phyloP scores from a whole-genome alignment of 352 stramenopile species.

The Phytophthora kernoviae region DNA sequence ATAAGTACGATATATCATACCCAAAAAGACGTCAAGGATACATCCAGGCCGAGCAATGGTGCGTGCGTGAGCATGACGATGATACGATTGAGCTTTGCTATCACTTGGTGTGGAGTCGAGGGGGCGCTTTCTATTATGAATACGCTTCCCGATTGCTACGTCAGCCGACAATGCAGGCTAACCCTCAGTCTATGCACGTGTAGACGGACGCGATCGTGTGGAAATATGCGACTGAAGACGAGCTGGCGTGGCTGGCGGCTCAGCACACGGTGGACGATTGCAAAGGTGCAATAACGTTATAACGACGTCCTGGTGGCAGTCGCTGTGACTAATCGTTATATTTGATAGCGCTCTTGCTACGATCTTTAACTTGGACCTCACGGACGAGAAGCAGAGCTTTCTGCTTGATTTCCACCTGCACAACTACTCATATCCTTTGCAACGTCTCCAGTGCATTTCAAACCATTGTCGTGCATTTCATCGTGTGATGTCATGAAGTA shows the following conservation, averaged over 20 bases:
- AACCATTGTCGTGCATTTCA: background rate
- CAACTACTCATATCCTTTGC: conserved; percentile 73
- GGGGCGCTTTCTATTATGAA: background rate
- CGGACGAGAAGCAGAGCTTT: conserved; percentile 47
- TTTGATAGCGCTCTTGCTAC: conserved; percentile 41
- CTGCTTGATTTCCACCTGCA: conserved; percentile 60
- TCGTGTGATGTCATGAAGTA: background rate
- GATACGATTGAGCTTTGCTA: background rate
- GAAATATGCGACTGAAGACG: conserved; percentile 47
- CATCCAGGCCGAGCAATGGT: background rate
- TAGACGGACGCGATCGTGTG: conserved; percentile 68
- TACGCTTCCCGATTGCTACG: background rate
- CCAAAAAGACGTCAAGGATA: background rate
- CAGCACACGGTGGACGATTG: conserved; percentile 59
- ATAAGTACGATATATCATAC: background rate
- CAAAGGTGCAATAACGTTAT: conserved; percentile 42
- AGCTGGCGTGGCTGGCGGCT: conserved; percentile 42
- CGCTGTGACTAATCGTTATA: conserved; percentile 8
- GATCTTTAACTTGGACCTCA: conserved; percentile 55
- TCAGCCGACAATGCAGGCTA: background rate
- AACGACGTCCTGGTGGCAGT: background rate
- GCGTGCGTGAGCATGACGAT: background rate
- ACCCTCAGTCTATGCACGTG: conserved; percentile 12
- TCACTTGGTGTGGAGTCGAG: background rate
- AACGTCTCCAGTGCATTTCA: background rate